Percentiles rank a stretch among this genome's conserved stretches.
Evolutionary conservation across 108 stramenopile genomes (phyloP).

Genomic region (Cylindrotheca fusiformis): DNA sequence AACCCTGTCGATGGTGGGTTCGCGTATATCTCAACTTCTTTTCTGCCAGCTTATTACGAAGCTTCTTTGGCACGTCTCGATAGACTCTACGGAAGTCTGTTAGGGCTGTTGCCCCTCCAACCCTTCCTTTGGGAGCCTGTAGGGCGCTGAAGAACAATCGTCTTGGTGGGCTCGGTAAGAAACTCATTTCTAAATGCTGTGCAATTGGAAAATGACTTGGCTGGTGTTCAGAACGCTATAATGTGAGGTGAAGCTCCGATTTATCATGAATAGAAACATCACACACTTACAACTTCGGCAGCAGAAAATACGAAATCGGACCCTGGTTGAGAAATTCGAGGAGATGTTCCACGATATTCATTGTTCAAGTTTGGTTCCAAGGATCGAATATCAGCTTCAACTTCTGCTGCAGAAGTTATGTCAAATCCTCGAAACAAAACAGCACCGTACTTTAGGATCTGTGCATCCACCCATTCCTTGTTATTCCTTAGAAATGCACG

Average conservation of each 20-base stretch:
- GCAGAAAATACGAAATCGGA: conserved; percentile 31
- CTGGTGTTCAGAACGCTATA: too few species aligned
- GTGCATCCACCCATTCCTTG: conserved; percentile 20
- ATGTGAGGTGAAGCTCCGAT: too few species aligned
- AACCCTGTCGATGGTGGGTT: conserved; percentile 25
- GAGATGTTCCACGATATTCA: conserved; percentile 32
- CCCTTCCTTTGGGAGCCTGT: conserved; percentile 20
- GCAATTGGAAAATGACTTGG: conserved; percentile 26
- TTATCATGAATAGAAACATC: too few species aligned
- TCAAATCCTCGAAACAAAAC: conserved; percentile 34
- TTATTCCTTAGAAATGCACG: conserved; percentile 13
- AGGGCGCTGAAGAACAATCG: conserved; percentile 30
- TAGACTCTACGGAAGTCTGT: conserved; percentile 40
- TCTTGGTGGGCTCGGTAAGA: conserved; percentile 29
- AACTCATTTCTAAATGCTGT: conserved; percentile 45
- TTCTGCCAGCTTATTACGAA: conserved; percentile 22
- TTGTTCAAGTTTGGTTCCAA: conserved; percentile 28
- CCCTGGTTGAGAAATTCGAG: conserved; percentile 12
- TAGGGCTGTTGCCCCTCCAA: conserved; percentile 38
- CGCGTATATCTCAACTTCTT: conserved; percentile 38
- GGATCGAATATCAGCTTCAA: conserved; percentile 13
- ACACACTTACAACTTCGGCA: conserved; percentile 30
- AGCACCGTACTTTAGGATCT: conserved; percentile 27
- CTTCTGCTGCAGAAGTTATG: conserved; percentile 11
- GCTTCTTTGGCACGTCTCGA: conserved; percentile 19